Conservation (phyloP, 768 basidiomycete genomes). For the Naganishia onofrii region DNA sequence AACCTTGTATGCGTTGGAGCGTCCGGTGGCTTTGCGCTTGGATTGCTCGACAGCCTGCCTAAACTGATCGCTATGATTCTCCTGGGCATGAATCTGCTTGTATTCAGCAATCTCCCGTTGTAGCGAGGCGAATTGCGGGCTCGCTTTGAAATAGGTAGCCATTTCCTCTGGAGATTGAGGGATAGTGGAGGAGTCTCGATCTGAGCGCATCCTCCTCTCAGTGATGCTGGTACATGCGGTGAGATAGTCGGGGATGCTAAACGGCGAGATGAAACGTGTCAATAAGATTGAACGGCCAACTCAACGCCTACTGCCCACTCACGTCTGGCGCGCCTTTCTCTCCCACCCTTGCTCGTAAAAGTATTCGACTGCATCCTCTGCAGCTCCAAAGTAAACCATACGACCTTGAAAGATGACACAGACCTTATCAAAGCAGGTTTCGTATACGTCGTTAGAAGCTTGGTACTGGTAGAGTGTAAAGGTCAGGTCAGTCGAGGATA, state of each 20-base stretch:
- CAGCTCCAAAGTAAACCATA: constrained; percentile 72
- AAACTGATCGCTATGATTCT: constrained; percentile 53
- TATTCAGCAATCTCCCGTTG: constrained; percentile 52
- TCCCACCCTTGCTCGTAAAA: constrained; percentile 70
- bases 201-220: constrained; percentile 65
- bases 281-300: too few relatives aligned
- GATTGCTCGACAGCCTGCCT: constrained; percentile 7
- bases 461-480: constrained; percentile 61
- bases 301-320: too few relatives aligned
- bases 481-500: too few relatives aligned
- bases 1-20: constrained; percentile 17
- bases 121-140: constrained; percentile 52
- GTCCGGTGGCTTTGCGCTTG: constrained; percentile 26
- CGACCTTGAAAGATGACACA: constrained; percentile 70
- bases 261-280: too few relatives aligned
- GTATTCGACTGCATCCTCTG: constrained; percentile 64
- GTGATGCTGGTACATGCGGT: constrained; percentile 57
- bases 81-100: constrained; percentile 58
- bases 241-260: constrained; percentile 70
- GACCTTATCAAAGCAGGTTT: constrained; percentile 70
- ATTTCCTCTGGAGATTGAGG: constrained; percentile 68
- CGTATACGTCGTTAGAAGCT: constrained; percentile 62
- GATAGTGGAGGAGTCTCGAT: constrained; percentile 60
- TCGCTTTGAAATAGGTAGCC: constrained; percentile 62
- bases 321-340: constrained; percentile 70